Base-by-base conservation (phyloP, 192 early-diverging fungal genomes). In the Podila epigama region DNA sequence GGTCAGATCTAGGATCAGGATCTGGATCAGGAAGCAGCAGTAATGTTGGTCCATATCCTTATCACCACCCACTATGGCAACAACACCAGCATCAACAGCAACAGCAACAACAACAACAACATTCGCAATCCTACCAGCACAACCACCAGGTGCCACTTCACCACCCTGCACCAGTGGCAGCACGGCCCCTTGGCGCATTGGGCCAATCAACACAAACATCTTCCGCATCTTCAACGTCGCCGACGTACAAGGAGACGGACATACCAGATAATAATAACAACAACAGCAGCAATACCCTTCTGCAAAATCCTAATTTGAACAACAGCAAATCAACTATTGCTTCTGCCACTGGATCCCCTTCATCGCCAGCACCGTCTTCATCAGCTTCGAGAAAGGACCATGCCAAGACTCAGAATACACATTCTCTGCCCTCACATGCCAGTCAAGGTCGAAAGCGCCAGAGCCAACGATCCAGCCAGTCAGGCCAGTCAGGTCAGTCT, bases 191-290 rank as follows among this genome's bases (percentile, higher is more conserved):
- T 15, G 39, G 15, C 25, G 2, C 37, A 3, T 50, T 53, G 32
- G 27, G 37, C 31, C 60, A 61, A 35, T 48, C 48, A 37, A 39
- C 35, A 12, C 39, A 51, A 11, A 20, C 7, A 16, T 41, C 68
- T 5, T 29, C 53, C 12, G 61, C 60, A 11, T 69, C 68, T 13
- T 69, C 68, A 9, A 55, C 68, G 11, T 62, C 68, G 6, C 58
- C 53, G 35, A 55, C 34, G 15, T 51, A 69, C 36, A 36, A 62
- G 16, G 68, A 69, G 4, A 32, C 52, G 5, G 58, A 68, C 9
- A 28, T 35, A 6, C 22, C 33, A 22, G 51, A 39, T 29, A 22
- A n/a, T 11, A 12, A 37, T 12, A 57, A 4, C n/a, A 16, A 33
- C 55, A 57, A 34, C 55, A 57, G 35, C 54, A 34, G 60, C 48